A percentile compares a stretch with the other conserved stretches of the same genome.
Conservation (phyloP, 2,329 filamentous ascomycete genomes). For the Aspergillus pseudotamarii region DNA sequence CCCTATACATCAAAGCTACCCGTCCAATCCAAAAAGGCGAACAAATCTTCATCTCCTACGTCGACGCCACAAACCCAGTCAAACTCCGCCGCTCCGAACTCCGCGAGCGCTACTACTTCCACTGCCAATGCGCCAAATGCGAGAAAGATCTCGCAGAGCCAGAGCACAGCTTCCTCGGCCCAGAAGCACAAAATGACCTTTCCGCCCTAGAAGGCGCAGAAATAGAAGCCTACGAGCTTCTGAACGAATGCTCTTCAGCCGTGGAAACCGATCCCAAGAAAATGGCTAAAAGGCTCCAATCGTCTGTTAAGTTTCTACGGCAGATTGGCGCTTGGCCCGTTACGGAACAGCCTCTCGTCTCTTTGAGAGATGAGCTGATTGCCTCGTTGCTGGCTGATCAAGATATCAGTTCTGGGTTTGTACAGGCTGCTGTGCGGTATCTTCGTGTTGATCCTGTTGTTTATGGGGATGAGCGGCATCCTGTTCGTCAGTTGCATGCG, state of each 20-base stretch:
- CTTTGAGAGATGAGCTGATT: conserved; percentile 57
- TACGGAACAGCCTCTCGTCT: conserved; percentile 57
- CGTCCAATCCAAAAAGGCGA: conserved; percentile 56
- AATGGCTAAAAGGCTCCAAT: conserved; percentile 39
- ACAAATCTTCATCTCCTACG: conserved; percentile 65
- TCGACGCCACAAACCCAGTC: conserved; percentile 58
- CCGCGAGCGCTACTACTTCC: conserved; percentile 59
- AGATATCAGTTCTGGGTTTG: conserved; percentile 52
- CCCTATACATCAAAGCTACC: conserved; percentile 55
- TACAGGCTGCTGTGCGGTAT: conserved; percentile 56
- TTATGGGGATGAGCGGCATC: conserved; percentile 54
- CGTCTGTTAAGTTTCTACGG: conserved; percentile 43
- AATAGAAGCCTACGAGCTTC: conserved; percentile 26
- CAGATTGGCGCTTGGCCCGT: conserved; percentile 49
- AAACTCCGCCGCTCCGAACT: conserved; percentile 57
- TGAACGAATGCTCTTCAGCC: conserved; percentile 24
- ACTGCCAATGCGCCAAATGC: conserved; percentile 59
- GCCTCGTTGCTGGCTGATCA: conserved; percentile 48
- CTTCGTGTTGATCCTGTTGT: conserved; percentile 55
- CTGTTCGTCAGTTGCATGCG: conserved; percentile 55
- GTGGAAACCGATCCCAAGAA: conserved; percentile 25
- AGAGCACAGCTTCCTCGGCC: conserved; percentile 19
- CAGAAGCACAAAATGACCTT: conserved; percentile 11
- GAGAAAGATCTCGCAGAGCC: conserved; percentile 20
- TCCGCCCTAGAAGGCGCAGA: conserved; percentile 22